Evolutionary conservation across 2,329 filamentous ascomycete species (phyloP).

Genomic region (Gaeumannomyces tritici): DNA sequence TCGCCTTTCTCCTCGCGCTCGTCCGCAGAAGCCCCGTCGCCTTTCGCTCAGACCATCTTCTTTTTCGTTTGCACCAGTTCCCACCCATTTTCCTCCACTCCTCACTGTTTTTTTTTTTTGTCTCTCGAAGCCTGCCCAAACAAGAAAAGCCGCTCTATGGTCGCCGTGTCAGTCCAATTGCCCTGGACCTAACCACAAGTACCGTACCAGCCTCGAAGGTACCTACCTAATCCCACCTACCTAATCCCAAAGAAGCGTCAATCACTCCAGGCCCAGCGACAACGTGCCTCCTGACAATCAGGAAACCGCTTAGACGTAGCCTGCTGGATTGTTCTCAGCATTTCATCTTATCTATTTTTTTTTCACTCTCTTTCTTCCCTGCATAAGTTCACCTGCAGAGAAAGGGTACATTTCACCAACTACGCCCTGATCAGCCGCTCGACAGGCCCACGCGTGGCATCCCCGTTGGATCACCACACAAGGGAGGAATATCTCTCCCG

Average conservation of each 20-base stretch:
- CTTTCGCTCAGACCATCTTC: conserved; percentile 1
- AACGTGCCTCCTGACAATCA: background rate
- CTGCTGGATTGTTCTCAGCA: background rate
- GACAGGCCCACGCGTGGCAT: background rate
- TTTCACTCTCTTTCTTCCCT: background rate
- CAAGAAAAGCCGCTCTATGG: background rate
- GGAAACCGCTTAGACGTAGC: background rate
- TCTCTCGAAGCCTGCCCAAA: background rate
- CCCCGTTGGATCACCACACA: background rate
- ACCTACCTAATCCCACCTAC: background rate
- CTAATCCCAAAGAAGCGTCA: background rate
- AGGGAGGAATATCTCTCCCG: background rate
- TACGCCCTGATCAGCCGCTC: background rate
- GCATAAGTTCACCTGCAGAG: background rate
- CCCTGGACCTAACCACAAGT: background rate
- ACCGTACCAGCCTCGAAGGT: background rate
- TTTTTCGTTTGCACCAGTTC: background rate
- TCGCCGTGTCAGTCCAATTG: background rate
- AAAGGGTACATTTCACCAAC: background rate
- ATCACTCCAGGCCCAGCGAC: background rate
- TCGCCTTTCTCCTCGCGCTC: background rate
- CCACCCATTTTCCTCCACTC: no score
- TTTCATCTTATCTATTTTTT: background rate
- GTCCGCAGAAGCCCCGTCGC: background rate
- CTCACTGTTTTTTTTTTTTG: background rate